Conservation (phyloP, 2,329 filamentous ascomycete genomes). For the Aplosporella prunicola region DNA sequence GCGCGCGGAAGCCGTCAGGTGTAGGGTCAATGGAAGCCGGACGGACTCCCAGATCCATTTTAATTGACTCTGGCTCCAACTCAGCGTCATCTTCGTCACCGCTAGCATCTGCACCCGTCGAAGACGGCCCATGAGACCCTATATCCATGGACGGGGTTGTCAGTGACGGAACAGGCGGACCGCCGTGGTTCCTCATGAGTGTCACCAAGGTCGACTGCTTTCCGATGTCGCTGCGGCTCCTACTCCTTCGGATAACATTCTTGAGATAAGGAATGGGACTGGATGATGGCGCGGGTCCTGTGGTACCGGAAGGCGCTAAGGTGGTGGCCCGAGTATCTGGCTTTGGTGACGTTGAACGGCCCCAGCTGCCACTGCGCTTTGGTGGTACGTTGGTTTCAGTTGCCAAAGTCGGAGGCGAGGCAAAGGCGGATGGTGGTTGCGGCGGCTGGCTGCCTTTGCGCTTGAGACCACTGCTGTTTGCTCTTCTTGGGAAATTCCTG, state of each 20-base stretch:
- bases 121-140: no score
- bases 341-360: slow-evolving; percentile 31
- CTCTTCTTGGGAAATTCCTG: slow-evolving; percentile 34
- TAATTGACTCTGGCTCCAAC: slow-evolving; percentile 46
- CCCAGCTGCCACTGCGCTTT: slow-evolving; percentile 33
- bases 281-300: no score
- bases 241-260: slow-evolving; percentile 39
- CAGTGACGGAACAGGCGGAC: slow-evolving; percentile 48
- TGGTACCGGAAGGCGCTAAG: slow-evolving; percentile 24
- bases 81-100: slow-evolving; percentile 30
- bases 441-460: slow-evolving; percentile 35
- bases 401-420: slow-evolving; percentile 1
- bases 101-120: slow-evolving; percentile 15
- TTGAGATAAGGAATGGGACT: slow-evolving; percentile 30
- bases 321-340: slow-evolving; percentile 29
- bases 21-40: slow-evolving; percentile 63
- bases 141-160: slow-evolving; percentile 36
- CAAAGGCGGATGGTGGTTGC: slow-evolving; percentile 12
- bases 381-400: slow-evolving; percentile 3
- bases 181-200: slow-evolving; percentile 48
- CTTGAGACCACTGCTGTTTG: slow-evolving; percentile 33
- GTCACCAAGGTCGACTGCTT: slow-evolving; percentile 40
- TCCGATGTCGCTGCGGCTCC: slow-evolving; percentile 51
- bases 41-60: slow-evolving; percentile 51
- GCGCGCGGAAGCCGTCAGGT: slow-evolving; percentile 64